Base-by-base conservation (phyloP, 208 protist species). In the Trypanosoma platydactyli region DNA sequence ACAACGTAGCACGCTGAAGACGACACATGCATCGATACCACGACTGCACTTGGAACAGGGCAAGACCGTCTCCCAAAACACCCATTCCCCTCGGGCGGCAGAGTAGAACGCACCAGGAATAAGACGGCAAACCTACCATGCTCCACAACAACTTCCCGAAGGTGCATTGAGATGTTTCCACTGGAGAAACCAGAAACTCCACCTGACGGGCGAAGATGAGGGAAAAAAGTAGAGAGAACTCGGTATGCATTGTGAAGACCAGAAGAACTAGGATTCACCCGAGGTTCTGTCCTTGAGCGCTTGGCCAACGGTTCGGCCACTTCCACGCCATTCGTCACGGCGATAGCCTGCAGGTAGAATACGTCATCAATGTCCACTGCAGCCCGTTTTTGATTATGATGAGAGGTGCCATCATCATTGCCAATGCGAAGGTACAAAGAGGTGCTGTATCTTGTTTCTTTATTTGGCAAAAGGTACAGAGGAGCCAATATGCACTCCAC, bases 61-160 rank as follows among this genome's bases (percentile, higher is more conserved):
- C 18, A 27, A 11, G 7, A 29, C 4, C 51, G 54, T 13, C 50
- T 38, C 33, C 3, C 16, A 6, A 42, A 44, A 45, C 45, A 16
- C 22, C 53, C 35, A 3, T 29, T 58, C 20, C 27, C 12, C 4
- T 49, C 24, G 24, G 27, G 33, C 46, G 7, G n/a, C 27, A 33
- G 35, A 13, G 1, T 38, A 13, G n/a, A 48, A 12, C 24, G 51
- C 13, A 51, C 7, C 20, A 61, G 18, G 35, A 61, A 69, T 1
- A 69, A 3, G 3, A 69, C 53, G 33, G 44, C 54, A 62, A 69
- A 69, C 12, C 1, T 61, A 49, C 40, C 40, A 40, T 18, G 41
- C 29, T 57, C 53, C 33, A 69, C 64, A n/a, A 69, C 42, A 49
- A 62, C 64, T 53, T 69, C 64, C 15, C 52, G 54, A 69, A 69